A percentile compares a stretch with the other conserved stretches of the same genome.
Evolutionary conservation across 495 filamentous ascomycete genomes (phyloP).

Genomic region (Mytilinidion resinicola): DNA sequence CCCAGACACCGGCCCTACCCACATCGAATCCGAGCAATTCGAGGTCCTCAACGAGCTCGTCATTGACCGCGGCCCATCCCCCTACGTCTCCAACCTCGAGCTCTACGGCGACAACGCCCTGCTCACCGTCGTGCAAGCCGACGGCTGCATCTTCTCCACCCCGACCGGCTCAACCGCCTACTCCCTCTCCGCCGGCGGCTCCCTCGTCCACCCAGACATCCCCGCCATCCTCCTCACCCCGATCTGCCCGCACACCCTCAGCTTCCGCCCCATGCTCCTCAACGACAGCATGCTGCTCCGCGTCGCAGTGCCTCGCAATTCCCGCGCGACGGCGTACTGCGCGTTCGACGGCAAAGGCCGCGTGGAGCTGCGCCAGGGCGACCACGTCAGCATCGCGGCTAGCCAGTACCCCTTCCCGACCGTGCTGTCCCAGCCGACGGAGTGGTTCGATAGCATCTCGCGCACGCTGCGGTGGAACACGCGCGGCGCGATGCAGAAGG

Average conservation of each 20-base stretch:
- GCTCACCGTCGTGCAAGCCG: slow-evolving; percentile 89
- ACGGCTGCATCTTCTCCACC: slow-evolving; percentile 94
- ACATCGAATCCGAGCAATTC: slow-evolving; percentile 63
- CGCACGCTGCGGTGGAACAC: slow-evolving; percentile 91
- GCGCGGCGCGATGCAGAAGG: slow-evolving; percentile 77
- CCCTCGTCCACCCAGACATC: slow-evolving; percentile 93
- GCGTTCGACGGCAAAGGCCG: slow-evolving; percentile 95
- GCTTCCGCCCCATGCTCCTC: slow-evolving; percentile 98
- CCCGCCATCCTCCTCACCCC: slow-evolving; percentile 95
- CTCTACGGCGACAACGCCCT: slow-evolving; percentile 90
- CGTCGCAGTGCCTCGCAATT: slow-evolving; percentile 74
- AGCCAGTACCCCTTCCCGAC: slow-evolving; percentile 95
- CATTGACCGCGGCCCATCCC: slow-evolving; percentile 90
- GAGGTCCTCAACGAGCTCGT: slow-evolving; percentile 97
- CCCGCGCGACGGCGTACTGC: slow-evolving; percentile 87
- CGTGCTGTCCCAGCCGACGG: slow-evolving; percentile 63
- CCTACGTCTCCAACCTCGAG: slow-evolving; percentile 95
- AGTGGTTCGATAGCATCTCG: slow-evolving; percentile 93
- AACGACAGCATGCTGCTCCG: slow-evolving; percentile 87
- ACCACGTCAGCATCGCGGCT: slow-evolving; percentile 90
- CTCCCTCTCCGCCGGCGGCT: slow-evolving; percentile 89
- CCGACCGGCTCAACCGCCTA: slow-evolving; percentile 91
- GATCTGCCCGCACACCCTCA: slow-evolving; percentile 94
- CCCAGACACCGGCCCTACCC: slow-evolving; percentile 14
- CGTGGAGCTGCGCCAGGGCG: slow-evolving; percentile 81